Base-by-base conservation (phyloP, 2,329 filamentous ascomycete genomes). In the Fusarium euwallaceae region DNA sequence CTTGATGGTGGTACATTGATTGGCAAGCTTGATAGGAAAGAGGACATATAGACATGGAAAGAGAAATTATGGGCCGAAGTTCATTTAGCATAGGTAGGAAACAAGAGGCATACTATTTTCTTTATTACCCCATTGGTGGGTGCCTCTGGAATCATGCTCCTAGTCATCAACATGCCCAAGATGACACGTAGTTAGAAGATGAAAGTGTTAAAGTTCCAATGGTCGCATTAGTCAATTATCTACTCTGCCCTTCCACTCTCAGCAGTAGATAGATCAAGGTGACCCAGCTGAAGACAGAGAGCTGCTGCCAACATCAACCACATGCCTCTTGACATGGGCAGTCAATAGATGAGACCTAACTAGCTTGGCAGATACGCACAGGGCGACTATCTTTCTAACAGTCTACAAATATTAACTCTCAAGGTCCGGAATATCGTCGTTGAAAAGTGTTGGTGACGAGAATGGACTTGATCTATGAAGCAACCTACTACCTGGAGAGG, bases 21-120 rank as follows among this genome's bases (percentile, higher is more conserved):
- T 7, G 79, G 80, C 41, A 81, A 81, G 64, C 72, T 81, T 4
- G 80, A 81, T 56, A 69, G 80, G 17, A 69, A 77, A 45, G 75
- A 77, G 10, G 72, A 75, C n/a, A 39, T 53, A 12, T 53, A 53
- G 48, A 4, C 9, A 48, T 5, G 4, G 22, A 16, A 48, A 2
- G 43, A 17, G 9, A 10, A 14, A 16, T 32, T n/a, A 53, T 20
- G 6, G 17, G 6, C 10, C 16, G 4, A 48, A 9, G 43, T 24
- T 16, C 4, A 48, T 5, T 24, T 16, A 27, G 22, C 8, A 27
- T 29, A 29, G 27, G 27, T 48, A 48, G 22, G 43, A 48, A 48
- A 48, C 43, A 48, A 24, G 43, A 9, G 2, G 43, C 43, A 48
- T 16, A 6, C 22, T 48, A 4, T 48, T 48, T 16, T 24, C 17